A percentile compares a stretch with the other conserved stretches of the same genome.
Evolutionary conservation across 2,329 filamentous ascomycete species (phyloP).

Genomic region (Purpureocillium lavendulum): DNA sequence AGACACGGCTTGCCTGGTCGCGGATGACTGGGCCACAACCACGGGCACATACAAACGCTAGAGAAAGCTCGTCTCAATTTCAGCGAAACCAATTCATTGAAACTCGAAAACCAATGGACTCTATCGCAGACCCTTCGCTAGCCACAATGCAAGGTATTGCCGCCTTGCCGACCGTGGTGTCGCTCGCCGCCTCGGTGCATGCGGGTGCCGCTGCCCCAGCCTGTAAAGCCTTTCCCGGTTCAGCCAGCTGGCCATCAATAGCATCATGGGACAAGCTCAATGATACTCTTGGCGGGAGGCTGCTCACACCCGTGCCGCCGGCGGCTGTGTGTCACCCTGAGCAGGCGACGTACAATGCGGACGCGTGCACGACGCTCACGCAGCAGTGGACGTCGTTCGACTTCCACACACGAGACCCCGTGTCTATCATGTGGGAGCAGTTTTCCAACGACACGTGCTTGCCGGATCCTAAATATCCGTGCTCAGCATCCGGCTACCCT

Average conservation of each 20-base stretch:
- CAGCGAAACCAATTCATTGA: too few species aligned
- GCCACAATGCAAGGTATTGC: too few species aligned
- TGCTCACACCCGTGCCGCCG: conserved; percentile 32
- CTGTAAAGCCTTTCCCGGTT: conserved; percentile 41
- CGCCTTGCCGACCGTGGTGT: too few species aligned
- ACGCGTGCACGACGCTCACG: conserved; percentile 18
- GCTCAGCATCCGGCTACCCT: conserved; percentile 21
- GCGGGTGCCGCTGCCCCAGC: too few species aligned
- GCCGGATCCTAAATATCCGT: conserved; percentile 28
- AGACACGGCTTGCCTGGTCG: too few species aligned
- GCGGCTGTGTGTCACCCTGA: conserved; percentile 19
- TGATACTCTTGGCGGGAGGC: conserved; percentile 29
- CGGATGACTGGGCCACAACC: too few species aligned
- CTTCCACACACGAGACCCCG: conserved; percentile 17
- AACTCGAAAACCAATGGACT: too few species aligned
- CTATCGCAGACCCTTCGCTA: too few species aligned
- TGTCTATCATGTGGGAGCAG: conserved; percentile 28
- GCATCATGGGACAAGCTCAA: conserved; percentile 38
- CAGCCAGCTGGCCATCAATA: conserved; percentile 37
- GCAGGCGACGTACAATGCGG: conserved; percentile 15
- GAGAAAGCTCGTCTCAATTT: too few species aligned
- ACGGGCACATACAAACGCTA: too few species aligned
- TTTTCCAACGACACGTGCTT: conserved; percentile 43
- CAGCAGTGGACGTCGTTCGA: conserved; percentile 19
- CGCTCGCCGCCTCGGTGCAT: too few species aligned